Conservation (phyloP, 495 filamentous ascomycete genomes). For the Tuber aestivum region DNA sequence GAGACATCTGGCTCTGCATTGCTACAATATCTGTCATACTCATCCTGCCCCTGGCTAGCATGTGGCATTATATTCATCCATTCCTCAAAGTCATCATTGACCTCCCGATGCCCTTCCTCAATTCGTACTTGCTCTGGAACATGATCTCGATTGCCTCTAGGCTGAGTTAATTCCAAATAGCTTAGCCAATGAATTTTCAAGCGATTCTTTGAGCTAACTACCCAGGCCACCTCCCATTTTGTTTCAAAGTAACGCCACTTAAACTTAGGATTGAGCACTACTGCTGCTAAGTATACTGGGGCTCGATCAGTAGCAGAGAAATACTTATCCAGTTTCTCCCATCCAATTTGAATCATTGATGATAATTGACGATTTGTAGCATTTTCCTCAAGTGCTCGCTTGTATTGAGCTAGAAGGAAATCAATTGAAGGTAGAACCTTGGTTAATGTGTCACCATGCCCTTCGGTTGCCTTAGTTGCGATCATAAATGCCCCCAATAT, state of each 20-base stretch:
- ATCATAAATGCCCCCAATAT: not conserved
- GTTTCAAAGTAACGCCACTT: conserved; percentile 1
- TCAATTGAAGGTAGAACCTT: conserved; percentile 2
- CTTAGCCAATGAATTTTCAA: not conserved
- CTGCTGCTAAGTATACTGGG: not conserved
- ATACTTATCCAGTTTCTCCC: conserved; percentile 4
- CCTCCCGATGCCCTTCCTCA: not conserved
- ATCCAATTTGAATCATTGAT: not conserved
- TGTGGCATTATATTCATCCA: not conserved
- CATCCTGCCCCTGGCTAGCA: not conserved
- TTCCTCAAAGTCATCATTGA: not conserved
- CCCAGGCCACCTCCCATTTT: not conserved
- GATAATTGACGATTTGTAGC: not conserved
- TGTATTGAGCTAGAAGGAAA: not conserved
- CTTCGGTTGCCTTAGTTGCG: conserved; percentile 1
- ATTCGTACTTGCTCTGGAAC: not conserved
- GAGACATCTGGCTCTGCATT: not conserved
- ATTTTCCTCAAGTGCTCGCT: not conserved
- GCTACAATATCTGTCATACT: not conserved
- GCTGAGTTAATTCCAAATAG: not conserved
- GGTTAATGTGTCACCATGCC: not conserved
- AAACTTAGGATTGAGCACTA: not conserved
- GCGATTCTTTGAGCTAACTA: not conserved
- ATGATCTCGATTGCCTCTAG: no score
- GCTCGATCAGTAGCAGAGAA: not conserved